Evolutionary conservation across 2,329 filamentous ascomycete species (phyloP), one percentile per base, ranked within the genome.

Genomic region (Pestalotiopsis sp.): DNA sequence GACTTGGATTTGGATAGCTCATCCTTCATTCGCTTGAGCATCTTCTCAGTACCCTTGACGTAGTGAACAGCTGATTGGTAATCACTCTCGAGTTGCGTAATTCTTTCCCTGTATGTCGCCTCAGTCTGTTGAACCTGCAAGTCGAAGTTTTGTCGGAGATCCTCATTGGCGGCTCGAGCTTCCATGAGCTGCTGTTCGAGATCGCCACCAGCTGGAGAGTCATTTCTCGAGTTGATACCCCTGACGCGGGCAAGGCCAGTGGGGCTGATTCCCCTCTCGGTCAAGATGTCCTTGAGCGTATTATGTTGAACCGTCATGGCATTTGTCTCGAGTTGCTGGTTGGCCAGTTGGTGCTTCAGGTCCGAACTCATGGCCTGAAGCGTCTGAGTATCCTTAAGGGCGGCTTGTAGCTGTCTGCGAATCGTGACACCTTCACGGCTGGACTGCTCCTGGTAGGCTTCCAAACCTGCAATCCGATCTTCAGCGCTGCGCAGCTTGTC

Each of bases 51-150:
- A 69, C 96, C 96, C 81, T 97, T 97, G 74, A 99, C 94, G 77
- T 99, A 99, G 81, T 98, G 96, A 64, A 98, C 95, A 17, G 96
- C 95, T 57, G 96, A 97, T 80, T 98, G 94, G 79, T 99, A 98
- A 79, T 99, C 96, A 78, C 95, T 97, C 81, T 98, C 95, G 39
- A 99, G 89, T 78, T 97, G 95, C 69, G 94, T 89, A 66, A 99
- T 87, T 80, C 98, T 98, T 79, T 98, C 95, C 71, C 95, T 92
- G 82, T 97, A 98, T 61, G 93, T 89, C 67, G 90, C 87, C 78
- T 97, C 95, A n/a, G 94, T 92, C 76, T 97, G 94, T 74, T 96
- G 92, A 70, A 94, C 91, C 67, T 95, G 92, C 45, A 88, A 85
- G 70, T 96, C 93, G 72, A 94, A 94, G 3, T 87, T 87, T 68